A percentile compares a stretch with the other conserved stretches of the same genome.
Conservation (phyloP, 2,329 filamentous ascomycete species). For the Botrytis deweyae region DNA sequence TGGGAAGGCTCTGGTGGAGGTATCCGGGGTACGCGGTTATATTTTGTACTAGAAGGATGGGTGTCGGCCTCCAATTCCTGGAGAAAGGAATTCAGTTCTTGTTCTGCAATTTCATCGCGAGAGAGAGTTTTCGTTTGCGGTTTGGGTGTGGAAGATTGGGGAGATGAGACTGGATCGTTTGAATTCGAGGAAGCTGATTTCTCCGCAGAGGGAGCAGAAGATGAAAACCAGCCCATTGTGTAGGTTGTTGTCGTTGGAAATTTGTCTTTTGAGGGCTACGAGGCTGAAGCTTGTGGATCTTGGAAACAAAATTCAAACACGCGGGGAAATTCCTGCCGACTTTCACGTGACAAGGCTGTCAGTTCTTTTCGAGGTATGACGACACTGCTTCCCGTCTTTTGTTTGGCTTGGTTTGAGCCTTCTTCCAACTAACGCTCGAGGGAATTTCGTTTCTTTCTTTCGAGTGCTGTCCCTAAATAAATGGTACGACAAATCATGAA, state of each 20-base stretch:
- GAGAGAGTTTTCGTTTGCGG: slow-evolving; percentile 26
- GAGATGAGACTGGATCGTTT: slow-evolving; percentile 21
- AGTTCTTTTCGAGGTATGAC: slow-evolving; percentile 26
- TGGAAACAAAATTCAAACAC: slow-evolving; percentile 10
- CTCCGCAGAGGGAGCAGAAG: slow-evolving; percentile 37
- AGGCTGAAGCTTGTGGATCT: slow-evolving; percentile 21
- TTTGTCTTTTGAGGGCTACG: slow-evolving; percentile 20
- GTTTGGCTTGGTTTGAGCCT: not conserved
- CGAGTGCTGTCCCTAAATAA: not conserved
- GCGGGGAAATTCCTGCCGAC: slow-evolving; percentile 13
- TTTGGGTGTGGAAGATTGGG: slow-evolving; percentile 25
- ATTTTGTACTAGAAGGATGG: slow-evolving; percentile 33
- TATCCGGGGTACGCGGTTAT: slow-evolving; percentile 33
- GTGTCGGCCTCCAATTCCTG: slow-evolving; percentile 37
- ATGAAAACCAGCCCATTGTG: slow-evolving; percentile 64
- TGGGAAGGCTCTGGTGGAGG: slow-evolving; percentile 15
- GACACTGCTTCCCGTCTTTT: slow-evolving; percentile 21
- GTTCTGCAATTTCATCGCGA: slow-evolving; percentile 38
- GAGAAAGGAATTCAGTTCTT: slow-evolving; percentile 40
- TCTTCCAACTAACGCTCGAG: not conserved
- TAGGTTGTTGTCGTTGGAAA: slow-evolving; percentile 17
- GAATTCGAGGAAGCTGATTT: not conserved
- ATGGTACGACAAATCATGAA: slow-evolving; percentile 9
- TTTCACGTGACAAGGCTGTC: slow-evolving; percentile 19
- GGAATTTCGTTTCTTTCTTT: not conserved